Conservation (phyloP, 1,284 basidiomycete genomes). For the Vanrija pseudolonga region DNA sequence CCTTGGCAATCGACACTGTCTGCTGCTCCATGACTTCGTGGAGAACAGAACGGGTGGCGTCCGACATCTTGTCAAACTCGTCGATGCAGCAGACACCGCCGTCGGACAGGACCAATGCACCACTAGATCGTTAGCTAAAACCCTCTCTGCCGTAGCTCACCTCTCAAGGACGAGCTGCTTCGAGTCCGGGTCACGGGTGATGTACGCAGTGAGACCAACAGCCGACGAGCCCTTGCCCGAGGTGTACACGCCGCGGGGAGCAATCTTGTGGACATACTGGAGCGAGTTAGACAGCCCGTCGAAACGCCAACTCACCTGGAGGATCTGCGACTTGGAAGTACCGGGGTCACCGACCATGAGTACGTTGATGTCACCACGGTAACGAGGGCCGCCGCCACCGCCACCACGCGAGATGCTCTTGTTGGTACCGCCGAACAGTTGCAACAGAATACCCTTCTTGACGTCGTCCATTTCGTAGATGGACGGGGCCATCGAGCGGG, state of each 20-base stretch:
- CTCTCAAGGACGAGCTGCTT: slow-evolving; percentile 91
- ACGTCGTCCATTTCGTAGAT: slow-evolving; percentile 99
- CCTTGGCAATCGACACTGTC: slow-evolving; percentile 99
- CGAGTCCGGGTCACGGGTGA: slow-evolving; percentile 94
- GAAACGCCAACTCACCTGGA: slow-evolving; percentile 59
- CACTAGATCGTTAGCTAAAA: slow-evolving; percentile 54
- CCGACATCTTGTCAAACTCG: slow-evolving; percentile 99
- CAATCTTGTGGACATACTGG: slow-evolving; percentile 98
- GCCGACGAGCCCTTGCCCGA: slow-evolving; percentile 97
- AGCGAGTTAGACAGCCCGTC: background rate
- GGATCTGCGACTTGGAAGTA: slow-evolving; percentile 92
- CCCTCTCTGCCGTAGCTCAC: too few relatives aligned
- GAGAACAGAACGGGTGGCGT: slow-evolving; percentile 89
- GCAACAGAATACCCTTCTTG: slow-evolving; percentile 94
- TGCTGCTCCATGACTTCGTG: slow-evolving; percentile 99
- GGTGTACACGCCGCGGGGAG: slow-evolving; percentile 92
- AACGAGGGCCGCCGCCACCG: slow-evolving; percentile 90
- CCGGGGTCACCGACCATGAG: slow-evolving; percentile 96
- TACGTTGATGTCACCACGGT: slow-evolving; percentile 96
- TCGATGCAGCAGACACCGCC: slow-evolving; percentile 99
- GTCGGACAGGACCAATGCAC: slow-evolving; percentile 92
- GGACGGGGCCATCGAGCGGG: slow-evolving; percentile 83
- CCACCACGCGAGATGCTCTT: slow-evolving; percentile 90
- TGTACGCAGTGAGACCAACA: slow-evolving; percentile 96
- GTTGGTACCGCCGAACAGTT: slow-evolving; percentile 96